phyloP scores from a whole-genome alignment of 345 rosid genomes.

The Boechera retrofracta region DNA sequence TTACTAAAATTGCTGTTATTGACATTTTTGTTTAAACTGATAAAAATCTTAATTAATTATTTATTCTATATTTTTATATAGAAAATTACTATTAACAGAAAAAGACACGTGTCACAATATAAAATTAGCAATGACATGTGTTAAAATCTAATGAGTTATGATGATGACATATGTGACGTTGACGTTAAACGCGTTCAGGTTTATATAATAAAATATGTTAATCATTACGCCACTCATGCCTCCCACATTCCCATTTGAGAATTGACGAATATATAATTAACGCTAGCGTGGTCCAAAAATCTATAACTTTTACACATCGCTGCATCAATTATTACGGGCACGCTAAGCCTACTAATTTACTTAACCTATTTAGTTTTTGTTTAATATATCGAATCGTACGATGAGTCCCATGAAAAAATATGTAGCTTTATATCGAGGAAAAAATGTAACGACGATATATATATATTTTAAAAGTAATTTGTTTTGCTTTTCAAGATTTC shows the following conservation, averaged over 20 bases:
- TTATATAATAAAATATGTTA: slow-evolving; percentile 12
- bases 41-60: too few species aligned
- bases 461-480: neutral
- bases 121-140: too few species aligned
- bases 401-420: slow-evolving; percentile 18
- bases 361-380: neutral
- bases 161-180: too few species aligned
- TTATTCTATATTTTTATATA: too few species aligned
- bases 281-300: slow-evolving; percentile 45
- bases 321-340: slow-evolving; percentile 41
- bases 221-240: slow-evolving; percentile 50
- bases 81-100: too few species aligned
- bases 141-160: too few species aligned
- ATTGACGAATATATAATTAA: slow-evolving; percentile 31
- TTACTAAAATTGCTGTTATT: too few species aligned
- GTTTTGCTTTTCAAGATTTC: neutral
- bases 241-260: slow-evolving; percentile 36
- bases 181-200: too few species aligned
- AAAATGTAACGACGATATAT: neutral
- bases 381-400: slow-evolving; percentile 1
- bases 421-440: neutral
- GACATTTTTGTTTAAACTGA: too few species aligned
- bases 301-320: slow-evolving; percentile 35
- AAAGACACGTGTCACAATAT: too few species aligned
- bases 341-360: slow-evolving; percentile 41